Evolutionary conservation across 2,329 filamentous ascomycete species (phyloP).

Genomic region (Tolypocladium capitatum): DNA sequence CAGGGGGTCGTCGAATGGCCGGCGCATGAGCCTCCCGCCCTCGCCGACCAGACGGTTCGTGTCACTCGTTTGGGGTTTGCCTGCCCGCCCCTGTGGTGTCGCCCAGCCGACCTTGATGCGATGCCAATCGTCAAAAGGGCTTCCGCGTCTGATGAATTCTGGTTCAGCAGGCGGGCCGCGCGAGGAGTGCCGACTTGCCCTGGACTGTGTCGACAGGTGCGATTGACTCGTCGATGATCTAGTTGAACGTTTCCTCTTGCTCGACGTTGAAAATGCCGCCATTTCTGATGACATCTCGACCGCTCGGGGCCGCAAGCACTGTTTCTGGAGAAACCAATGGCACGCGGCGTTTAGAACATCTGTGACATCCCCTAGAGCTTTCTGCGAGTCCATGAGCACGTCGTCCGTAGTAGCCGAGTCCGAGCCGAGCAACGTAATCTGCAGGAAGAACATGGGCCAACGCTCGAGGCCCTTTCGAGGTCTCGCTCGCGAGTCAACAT

Average conservation of each 20-base stretch:
- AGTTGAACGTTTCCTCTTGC: conserved; percentile 6
- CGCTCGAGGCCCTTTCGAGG: conserved; percentile 57
- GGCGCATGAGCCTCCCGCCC: conserved; percentile 27
- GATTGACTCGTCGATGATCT: conserved; percentile 6
- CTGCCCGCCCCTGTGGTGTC: not conserved
- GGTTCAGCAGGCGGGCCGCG: conserved; percentile 2
- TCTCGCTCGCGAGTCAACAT: conserved; percentile 28
- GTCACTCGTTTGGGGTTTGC: not conserved
- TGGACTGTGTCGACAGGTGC: conserved; percentile 2
- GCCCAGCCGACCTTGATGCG: conserved; percentile 18
- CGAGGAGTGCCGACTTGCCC: conserved; percentile 3
- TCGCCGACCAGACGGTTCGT: conserved; percentile 22
- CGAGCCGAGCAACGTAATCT: conserved; percentile 33
- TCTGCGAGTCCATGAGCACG: conserved; percentile 31
- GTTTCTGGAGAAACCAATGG: conserved; percentile 59
- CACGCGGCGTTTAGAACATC: conserved; percentile 51
- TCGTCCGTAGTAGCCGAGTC: conserved; percentile 22
- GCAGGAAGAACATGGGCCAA: conserved; percentile 85
- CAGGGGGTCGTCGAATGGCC: conserved; percentile 28
- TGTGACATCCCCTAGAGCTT: conserved; percentile 34
- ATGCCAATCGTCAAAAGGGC: conserved; percentile 24
- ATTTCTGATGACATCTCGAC: conserved; percentile 7
- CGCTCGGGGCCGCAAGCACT: conserved; percentile 48
- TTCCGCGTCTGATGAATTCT: conserved; percentile 3
- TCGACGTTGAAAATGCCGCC: conserved; percentile 12